Conservation (phyloP, 1,139 yeast genomes). For the Scheffersomyces illinoinensis region DNA sequence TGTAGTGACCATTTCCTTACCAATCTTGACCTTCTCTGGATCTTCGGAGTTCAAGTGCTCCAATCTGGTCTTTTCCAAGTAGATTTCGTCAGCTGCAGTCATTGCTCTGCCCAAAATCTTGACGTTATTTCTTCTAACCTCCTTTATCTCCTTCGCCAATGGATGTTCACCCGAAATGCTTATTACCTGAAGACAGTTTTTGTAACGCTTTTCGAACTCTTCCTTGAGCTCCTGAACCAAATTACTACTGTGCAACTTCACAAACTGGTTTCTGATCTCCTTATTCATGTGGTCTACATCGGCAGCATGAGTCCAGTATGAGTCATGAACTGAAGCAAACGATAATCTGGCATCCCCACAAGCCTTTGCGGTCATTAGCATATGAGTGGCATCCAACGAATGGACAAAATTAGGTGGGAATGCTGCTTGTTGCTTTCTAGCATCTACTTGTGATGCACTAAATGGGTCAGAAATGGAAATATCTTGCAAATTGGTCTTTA, state of each 20-base stretch:
- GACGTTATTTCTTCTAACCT: conserved; percentile 51
- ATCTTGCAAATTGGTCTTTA: conserved; percentile 80
- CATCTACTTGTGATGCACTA: conserved; percentile 77
- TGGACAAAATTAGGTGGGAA: conserved; percentile 97
- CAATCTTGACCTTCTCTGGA: conserved; percentile 51
- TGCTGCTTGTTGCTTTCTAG: conserved; percentile 87
- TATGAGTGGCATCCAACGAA: conserved; percentile 95
- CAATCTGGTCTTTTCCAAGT: conserved; percentile 66
- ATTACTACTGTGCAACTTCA: conserved; percentile 72
- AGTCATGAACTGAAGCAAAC: conserved; percentile 98
- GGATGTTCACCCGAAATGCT: conserved; percentile 54
- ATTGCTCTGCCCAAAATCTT: conserved; percentile 56
- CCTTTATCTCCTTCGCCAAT: conserved; percentile 52
- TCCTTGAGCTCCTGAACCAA: conserved; percentile 67
- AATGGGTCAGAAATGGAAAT: conserved; percentile 83
- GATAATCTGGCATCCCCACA: conserved; percentile 67
- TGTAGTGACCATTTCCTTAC: conserved; percentile 66
- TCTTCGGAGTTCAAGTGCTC: conserved; percentile 54
- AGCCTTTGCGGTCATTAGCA: conserved; percentile 84
- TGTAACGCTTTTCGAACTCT: conserved; percentile 82
- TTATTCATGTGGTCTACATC: conserved; percentile 75
- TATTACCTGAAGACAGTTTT: conserved; percentile 64
- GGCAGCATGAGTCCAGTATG: conserved; percentile 97
- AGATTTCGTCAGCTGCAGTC: conserved; percentile 72
- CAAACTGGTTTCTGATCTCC: conserved; percentile 77